Evolutionary conservation across 495 filamentous ascomycete species (phyloP).

Genomic region (Neurospora sp.): DNA sequence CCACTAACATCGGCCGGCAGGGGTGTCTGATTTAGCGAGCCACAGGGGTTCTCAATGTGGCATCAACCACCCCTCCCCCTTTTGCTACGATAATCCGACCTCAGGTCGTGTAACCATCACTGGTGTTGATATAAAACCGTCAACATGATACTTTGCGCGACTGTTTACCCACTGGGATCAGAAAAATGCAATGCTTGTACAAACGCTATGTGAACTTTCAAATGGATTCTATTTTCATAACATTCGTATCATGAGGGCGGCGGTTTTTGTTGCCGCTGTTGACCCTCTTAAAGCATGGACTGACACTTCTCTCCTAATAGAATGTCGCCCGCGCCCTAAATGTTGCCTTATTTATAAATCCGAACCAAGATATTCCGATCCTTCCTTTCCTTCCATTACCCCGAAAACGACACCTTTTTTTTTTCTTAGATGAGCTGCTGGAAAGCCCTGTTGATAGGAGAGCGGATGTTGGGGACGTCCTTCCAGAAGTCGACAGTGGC

Average conservation of each 20-base stretch:
- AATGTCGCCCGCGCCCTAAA: neutral
- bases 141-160: neutral
- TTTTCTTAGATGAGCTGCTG: constrained; percentile 62
- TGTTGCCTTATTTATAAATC: neutral
- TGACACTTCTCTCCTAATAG: neutral
- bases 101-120: neutral
- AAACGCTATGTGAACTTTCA: neutral
- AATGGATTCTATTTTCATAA: neutral
- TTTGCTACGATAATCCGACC: neutral
- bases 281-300: neutral
- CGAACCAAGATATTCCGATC: neutral
- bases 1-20: neutral
- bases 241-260: neutral
- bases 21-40: neutral
- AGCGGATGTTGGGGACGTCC: constrained; percentile 76
- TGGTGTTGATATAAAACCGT: neutral
- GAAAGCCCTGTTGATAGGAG: constrained; percentile 91
- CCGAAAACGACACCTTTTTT: neutral
- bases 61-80: neutral
- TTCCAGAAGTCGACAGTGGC: constrained; percentile 96
- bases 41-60: neutral
- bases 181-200: neutral
- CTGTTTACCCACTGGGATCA: neutral
- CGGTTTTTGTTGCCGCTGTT: neutral
- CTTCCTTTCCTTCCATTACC: neutral